Conservation (phyloP, 2,329 filamentous ascomycete species). For the Hysterium pulicare region DNA sequence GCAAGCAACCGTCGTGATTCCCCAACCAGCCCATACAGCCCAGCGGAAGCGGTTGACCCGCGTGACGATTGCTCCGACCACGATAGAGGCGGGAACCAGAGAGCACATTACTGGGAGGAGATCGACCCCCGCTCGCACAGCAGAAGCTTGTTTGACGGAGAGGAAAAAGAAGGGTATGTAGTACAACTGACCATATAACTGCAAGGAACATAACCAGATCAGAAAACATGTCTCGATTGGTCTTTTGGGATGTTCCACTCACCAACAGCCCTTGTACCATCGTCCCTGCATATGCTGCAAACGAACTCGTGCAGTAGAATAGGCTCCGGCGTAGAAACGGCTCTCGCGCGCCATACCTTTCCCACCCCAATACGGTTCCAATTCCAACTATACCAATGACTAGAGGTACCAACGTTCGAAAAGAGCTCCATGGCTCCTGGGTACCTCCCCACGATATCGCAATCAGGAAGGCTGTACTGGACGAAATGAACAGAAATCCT, state of each 20-base stretch:
- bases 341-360: not conserved
- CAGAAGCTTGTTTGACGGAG: conserved; percentile 31
- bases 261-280: conserved; percentile 1
- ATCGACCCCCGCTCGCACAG: conserved; percentile 37
- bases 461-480: conserved; percentile 46
- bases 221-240: not conserved
- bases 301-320: not conserved
- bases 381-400: conserved; percentile 39
- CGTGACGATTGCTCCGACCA: conserved; percentile 22
- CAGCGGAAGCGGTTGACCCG: conserved; percentile 34
- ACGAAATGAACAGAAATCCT: conserved; percentile 42
- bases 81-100: conserved; percentile 26
- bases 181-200: conserved; percentile 44
- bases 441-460: conserved; percentile 51
- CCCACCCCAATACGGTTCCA: not conserved
- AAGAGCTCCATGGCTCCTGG: conserved; percentile 46
- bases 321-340: not conserved
- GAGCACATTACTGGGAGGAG: conserved; percentile 35
- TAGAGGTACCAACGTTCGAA: conserved; percentile 50
- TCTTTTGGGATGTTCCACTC: not conserved
- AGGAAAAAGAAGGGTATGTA: conserved; percentile 43
- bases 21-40: conserved; percentile 44
- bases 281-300: not conserved
- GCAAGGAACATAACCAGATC: not conserved
- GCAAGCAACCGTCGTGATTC: conserved; percentile 32